Evolutionary conservation across 768 basidiomycete genomes (phyloP), one percentile per base, ranked within the genome.

Genomic region (Lenzites betulinus): DNA sequence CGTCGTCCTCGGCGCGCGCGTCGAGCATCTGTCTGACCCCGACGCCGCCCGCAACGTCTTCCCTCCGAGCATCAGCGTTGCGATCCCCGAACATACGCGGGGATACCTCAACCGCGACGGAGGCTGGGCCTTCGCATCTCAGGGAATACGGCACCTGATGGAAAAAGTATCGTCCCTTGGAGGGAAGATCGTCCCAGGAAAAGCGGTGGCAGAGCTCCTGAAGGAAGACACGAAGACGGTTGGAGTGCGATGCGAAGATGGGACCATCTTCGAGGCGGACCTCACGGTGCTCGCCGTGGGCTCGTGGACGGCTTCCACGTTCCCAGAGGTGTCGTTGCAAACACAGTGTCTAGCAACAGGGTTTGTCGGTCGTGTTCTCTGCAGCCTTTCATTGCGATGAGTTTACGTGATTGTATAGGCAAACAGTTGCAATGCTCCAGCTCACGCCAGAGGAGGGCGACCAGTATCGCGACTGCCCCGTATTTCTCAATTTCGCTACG

Each of bases 51-150:
- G 77, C n/a, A 62, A 69, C 15, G 72, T 74, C 7, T 87, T 90
- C 64, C 83, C 87, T 2, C 52, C 72, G 0, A 66, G 66, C 16
- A 77, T 83, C 23, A 66, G 43, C 46, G 69, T 74, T 3, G 76
- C 73, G 8, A 64, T 73, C 15, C 77, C 82, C 56, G 70, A 75
- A 7, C 55, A 72, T 9, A 61, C 69, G 35, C 64, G 72, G 23
- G 92, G 88, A 1, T 95, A 90, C 68, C 65, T 89, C 46, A 96
- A 94, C 67, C 76, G 75, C 8, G 86, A 90, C 38, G 84, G 89
- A 1, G 95, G 95, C 15, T 98, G 95, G 95, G 92, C 84, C 2
- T 79, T 88, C 67, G 92, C 95, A 1, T 78, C 80, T 1, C 82
- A 87, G 68, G 92, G 89, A 3, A 67, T 93, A 9, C 67, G 72